A percentile compares a stretch with the other conserved stretches of the same genome.
These are phyloP conservation scores for Ascochyta lentis DNA, from an alignment of 2,329 filamentous ascomycete genomes.

Conservation along the genomic window DNA sequence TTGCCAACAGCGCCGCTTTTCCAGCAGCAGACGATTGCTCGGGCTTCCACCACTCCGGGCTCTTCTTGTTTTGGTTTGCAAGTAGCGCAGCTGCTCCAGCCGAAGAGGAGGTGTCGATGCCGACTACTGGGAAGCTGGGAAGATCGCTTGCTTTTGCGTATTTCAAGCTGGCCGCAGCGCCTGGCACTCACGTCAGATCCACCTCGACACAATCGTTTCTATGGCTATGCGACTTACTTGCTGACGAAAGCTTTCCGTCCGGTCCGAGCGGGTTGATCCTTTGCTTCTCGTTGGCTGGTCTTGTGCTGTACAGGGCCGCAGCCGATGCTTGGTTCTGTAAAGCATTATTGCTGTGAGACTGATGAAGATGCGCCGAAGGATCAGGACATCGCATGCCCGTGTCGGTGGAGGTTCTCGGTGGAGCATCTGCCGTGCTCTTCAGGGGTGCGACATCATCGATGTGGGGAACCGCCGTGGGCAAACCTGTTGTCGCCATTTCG, in stretches of 20 bases:
- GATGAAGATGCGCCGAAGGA: slow-evolving; percentile 50
- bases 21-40: slow-evolving; percentile 64
- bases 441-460: slow-evolving; percentile 29
- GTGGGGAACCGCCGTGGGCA: slow-evolving; percentile 30
- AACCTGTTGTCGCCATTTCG: slow-evolving; percentile 38
- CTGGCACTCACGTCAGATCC: slow-evolving; percentile 46
- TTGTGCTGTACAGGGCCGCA: slow-evolving; percentile 62
- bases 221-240: slow-evolving; percentile 53
- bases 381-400: slow-evolving; percentile 47
- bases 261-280: slow-evolving; percentile 53
- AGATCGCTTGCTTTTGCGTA: slow-evolving; percentile 76
- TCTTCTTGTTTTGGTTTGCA: slow-evolving; percentile 73
- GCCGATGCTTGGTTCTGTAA: slow-evolving; percentile 63
- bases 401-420: slow-evolving; percentile 27
- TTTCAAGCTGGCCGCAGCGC: slow-evolving; percentile 68
- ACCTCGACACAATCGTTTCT: not conserved
- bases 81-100: slow-evolving; percentile 77
- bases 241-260: slow-evolving; percentile 64
- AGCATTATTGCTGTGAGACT: slow-evolving; percentile 32
- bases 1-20: slow-evolving; percentile 64
- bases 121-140: slow-evolving; percentile 74
- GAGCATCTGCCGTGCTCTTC: slow-evolving; percentile 29
- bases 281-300: slow-evolving; percentile 31
- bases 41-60: slow-evolving; percentile 71
- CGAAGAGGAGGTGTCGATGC: slow-evolving; percentile 65